Conservation (phyloP, 2,329 filamentous ascomycete genomes). For the Chaetomium olivaceum region DNA sequence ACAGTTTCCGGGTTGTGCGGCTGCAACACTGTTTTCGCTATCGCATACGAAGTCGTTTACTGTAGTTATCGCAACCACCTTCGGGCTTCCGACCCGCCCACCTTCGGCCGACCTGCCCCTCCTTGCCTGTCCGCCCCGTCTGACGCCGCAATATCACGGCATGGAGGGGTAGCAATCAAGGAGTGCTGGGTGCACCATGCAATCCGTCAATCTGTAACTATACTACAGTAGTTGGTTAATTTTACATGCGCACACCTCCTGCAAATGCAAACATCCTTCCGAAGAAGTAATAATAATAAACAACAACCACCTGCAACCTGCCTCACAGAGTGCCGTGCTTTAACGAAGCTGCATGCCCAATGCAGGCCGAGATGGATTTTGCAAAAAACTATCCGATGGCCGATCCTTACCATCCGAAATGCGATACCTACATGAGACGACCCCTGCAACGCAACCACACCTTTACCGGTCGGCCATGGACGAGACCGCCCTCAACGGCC, state of each 20-base stretch:
- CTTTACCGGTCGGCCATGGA: not conserved
- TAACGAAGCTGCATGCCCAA: slow-evolving; percentile 5
- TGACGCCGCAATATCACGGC: slow-evolving; percentile 13
- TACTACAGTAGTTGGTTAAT: too few relatives aligned
- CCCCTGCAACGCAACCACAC: slow-evolving; percentile 15
- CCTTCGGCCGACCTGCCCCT: not conserved
- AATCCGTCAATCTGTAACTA: too few relatives aligned
- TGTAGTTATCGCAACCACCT: not conserved
- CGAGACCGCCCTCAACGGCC: not conserved
- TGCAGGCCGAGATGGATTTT: slow-evolving; percentile 14
- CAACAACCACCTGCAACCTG: not conserved
- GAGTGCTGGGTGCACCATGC: too few relatives aligned
- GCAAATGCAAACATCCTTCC: not conserved
- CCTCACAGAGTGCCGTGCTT: not conserved
- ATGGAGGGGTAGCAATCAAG: slow-evolving; percentile 19
- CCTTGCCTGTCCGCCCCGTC: not conserved
- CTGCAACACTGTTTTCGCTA: not conserved
- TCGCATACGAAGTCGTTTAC: too few relatives aligned
- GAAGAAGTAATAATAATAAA: too few relatives aligned
- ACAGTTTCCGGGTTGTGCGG: not conserved
- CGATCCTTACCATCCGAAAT: slow-evolving; percentile 9
- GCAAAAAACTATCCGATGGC: slow-evolving; percentile 13
- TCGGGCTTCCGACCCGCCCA: too few relatives aligned
- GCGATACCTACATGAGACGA: slow-evolving; percentile 16
- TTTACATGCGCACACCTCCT: not conserved